Evolutionary conservation across 108 stramenopile genomes (phyloP), one percentile per base, ranked within the genome.

Genomic region (Cyclotella cryptica): DNA sequence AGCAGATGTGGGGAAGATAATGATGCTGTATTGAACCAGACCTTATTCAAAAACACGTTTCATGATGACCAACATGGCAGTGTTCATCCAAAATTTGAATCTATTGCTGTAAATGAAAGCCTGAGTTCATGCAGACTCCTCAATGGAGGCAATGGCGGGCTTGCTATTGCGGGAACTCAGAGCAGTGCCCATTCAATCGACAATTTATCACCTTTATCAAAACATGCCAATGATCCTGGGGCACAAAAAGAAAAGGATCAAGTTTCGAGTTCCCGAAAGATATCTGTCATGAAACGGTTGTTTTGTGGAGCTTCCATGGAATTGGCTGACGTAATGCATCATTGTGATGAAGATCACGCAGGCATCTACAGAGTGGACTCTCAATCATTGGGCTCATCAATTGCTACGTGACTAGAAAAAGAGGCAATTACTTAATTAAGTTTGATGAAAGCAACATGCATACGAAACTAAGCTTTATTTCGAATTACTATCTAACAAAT

Each of bases 401-500:
- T 49, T n/a, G 35, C 9, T 24, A 4, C 55, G 3, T 55, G 24
- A 55, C 21, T 55, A 12, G 3, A 22, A 49, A 9, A 45, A 13
- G 13, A 45, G 13, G 11, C 9, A 13, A 45, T 45, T 12, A 45
- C 44, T 45, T 45, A 9, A 45, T 45, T 12, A 45, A 45, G n/a
- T n/a, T n/a, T n/a, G n/a, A n/a, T n/a, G n/a, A n/a, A n/a, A n/a
- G n/a, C n/a, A n/a, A n/a, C n/a, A n/a, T n/a, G n/a, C n/a, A n/a
- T n/a, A 54, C 53, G n/a, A 54, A 19, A 19, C 7, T n/a, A 7
- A 19, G 14, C 7, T 18, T 54, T 19, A 59, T 59, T 27, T 8
- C 11, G 79, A 72, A 54, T 79, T 84, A 6, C 71, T 75, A 35
- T 80, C 80, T 27, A 91, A 92, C 67, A 95, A 70, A 39, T 52